Conservation (phyloP, 148 eudicot species). For the Silene uniflora region DNA sequence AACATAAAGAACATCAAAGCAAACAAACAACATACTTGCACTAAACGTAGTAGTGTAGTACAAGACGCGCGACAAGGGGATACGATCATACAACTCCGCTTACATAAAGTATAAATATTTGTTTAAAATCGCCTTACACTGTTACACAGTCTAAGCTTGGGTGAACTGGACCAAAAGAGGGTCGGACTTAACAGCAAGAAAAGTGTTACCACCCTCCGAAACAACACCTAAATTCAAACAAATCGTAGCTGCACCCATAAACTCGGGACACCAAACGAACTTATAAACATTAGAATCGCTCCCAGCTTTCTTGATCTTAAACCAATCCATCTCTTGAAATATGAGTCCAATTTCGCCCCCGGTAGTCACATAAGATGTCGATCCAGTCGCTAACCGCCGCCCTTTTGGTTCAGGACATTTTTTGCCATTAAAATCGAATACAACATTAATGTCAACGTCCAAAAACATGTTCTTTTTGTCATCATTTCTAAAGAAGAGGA, state of each 20-base stretch:
- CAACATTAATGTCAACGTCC: neutral
- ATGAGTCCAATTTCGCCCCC: neutral
- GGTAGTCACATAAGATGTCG: neutral
- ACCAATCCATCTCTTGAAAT: neutral
- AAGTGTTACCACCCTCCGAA: neutral
- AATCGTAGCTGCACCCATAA: neutral
- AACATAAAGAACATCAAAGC: too few relatives aligned
- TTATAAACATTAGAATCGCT: neutral
- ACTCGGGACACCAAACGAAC: constrained; percentile 8
- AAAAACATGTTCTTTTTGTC: neutral
- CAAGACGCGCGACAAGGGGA: too few relatives aligned
- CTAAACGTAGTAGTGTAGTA: too few relatives aligned
- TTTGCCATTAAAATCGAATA: too few relatives aligned
- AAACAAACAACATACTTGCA: too few relatives aligned
- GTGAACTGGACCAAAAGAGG: neutral
- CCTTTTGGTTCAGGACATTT: neutral
- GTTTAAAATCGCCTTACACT: too few relatives aligned
- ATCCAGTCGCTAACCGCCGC: neutral
- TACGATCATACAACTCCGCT: too few relatives aligned
- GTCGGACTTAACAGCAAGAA: neutral
- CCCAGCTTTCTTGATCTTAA: constrained; percentile 5
- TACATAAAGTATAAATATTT: too few relatives aligned
- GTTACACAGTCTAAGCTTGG: too few relatives aligned
- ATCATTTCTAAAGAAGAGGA: neutral
- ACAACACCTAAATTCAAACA: constrained; percentile 6